Evolutionary conservation across 345 rosid species (phyloP), one percentile per base, ranked within the genome.

Genomic region (Orychophragmus violaceus): DNA sequence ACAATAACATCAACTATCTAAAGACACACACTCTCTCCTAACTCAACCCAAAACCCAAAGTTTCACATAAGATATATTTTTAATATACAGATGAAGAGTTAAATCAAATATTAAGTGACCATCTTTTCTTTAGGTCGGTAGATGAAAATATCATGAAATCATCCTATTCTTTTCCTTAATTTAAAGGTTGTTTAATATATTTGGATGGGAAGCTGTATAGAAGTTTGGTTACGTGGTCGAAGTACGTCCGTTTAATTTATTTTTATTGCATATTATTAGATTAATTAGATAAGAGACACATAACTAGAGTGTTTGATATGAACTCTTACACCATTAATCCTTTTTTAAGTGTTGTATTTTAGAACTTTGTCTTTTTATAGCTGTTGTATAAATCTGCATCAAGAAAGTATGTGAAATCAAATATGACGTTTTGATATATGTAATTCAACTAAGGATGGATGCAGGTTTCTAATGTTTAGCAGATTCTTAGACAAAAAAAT

Each of bases 161-260:
- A n/a, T n/a, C n/a, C n/a, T n/a, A n/a, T n/a, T n/a, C n/a, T n/a
- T n/a, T n/a, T n/a, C n/a, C n/a, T n/a, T n/a, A n/a, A n/a, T n/a
- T n/a, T n/a, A n/a, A n/a, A n/a, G n/a, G n/a, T n/a, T n/a, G n/a
- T n/a, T n/a, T n/a, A n/a, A n/a, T n/a, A n/a, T n/a, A n/a, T n/a
- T n/a, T n/a, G 18, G 32, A 28, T 1, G 32, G 4, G 21, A 48
- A 69, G 66, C 30, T 52, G 62, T 70, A 16, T 62, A 63, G 24
- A 45, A 63, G 24, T 32, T 54, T 55, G 32, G 62, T 62, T 44
- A 45, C 28, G 69, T 70, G 75, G 57, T 53, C 11, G 23, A 52
- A 11, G 56, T 16, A 5, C 49, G 54, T 53, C 69, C 24, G 7
- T 17, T 4, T 21, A 39, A 3, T 28, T 37, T 39, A 25, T 58